phyloP scores from a whole-genome alignment of 768 basidiomycete genomes.

The Rickenella mellea region DNA sequence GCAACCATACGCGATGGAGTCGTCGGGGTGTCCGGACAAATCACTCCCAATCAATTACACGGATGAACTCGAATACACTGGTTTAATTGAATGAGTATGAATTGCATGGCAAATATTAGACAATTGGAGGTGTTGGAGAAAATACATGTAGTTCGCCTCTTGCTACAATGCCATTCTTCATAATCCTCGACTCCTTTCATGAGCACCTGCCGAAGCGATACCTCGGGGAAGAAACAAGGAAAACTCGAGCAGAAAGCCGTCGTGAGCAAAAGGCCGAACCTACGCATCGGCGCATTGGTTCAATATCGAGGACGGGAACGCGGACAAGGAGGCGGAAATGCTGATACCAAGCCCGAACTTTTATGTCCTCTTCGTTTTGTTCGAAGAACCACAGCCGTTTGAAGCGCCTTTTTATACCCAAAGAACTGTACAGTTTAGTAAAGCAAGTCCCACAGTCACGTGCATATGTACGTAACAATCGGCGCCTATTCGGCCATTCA shows the following conservation, averaged over 20 bases:
- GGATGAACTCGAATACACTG: no score
- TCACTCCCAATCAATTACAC: no score
- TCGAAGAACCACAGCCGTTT: no score
- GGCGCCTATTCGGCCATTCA: neutral
- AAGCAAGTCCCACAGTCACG: neutral
- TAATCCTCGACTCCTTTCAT: constrained; percentile 37
- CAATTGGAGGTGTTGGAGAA: no score
- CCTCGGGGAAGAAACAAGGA: constrained; percentile 37
- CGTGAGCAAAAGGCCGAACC: neutral
- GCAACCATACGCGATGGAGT: no score
- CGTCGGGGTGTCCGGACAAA: no score
- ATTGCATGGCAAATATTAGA: no score
- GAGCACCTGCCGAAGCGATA: constrained; percentile 64
- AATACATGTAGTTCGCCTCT: no score
- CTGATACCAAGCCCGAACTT: constrained; percentile 86
- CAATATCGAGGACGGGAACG: constrained; percentile 81
- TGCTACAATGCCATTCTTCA: no score
- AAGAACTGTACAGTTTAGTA: neutral
- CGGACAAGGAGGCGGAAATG: constrained; percentile 81
- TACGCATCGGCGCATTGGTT: constrained; percentile 25
- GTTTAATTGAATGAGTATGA: no score
- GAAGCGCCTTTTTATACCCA: neutral
- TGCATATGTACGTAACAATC: neutral
- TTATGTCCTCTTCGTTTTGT: constrained; percentile 78
- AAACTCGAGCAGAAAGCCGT: constrained; percentile 2